These are phyloP conservation scores for Tanacetum coccineum DNA, from an alignment of 129 eudicot genomes.

Conservation along the genomic window DNA sequence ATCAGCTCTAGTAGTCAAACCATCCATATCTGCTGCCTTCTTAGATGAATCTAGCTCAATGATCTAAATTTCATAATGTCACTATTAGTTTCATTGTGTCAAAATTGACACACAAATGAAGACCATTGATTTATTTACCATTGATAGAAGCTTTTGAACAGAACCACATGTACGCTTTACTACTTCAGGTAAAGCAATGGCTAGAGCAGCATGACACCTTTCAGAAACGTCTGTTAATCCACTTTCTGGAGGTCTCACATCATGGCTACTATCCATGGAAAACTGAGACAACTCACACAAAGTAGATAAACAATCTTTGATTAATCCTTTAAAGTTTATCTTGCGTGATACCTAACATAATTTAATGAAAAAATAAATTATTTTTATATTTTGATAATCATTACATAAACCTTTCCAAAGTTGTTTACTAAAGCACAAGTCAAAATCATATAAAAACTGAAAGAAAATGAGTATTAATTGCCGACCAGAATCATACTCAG, in stretches of 20 bases:
- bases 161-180: conserved; percentile 45
- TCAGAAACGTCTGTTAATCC: conserved; percentile 23
- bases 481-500: conserved; percentile 76
- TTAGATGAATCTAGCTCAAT: conserved; percentile 76
- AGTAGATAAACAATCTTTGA: conserved; percentile 54
- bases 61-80: conserved; percentile 38
- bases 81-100: not conserved
- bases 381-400: not conserved
- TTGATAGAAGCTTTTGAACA: conserved; percentile 55
- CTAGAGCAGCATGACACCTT: conserved; percentile 34
- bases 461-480: not conserved
- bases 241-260: conserved; percentile 25
- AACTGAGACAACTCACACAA: conserved; percentile 42
- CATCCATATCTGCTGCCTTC: conserved; percentile 56
- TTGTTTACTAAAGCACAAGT: not conserved
- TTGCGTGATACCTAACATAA: conserved; percentile 73
- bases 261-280: conserved; percentile 25
- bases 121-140: conserved; percentile 44
- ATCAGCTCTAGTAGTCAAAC: conserved; percentile 75
- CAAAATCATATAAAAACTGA: not conserved
- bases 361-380: no score
- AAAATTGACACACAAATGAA: not conserved
- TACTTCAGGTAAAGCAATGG: conserved; percentile 65
- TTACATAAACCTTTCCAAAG: conserved; percentile 2
- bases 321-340: conserved; percentile 53